Evolutionary conservation across 768 basidiomycete genomes (phyloP).

Genomic region (Auricularia sp.): DNA sequence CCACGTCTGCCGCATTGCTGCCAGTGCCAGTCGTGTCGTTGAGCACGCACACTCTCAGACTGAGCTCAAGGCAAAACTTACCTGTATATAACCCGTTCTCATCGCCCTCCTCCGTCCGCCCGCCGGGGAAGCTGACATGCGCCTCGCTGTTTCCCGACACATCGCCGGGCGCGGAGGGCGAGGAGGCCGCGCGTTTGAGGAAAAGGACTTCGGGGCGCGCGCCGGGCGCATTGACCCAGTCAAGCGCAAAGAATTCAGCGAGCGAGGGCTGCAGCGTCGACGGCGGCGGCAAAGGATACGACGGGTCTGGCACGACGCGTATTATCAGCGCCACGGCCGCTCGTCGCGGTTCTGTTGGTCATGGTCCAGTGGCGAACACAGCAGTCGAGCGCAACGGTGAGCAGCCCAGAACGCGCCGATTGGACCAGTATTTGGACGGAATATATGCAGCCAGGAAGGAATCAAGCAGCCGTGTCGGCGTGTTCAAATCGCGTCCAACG

Average conservation of each 20-base stretch:
- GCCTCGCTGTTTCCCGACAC: constrained; percentile 41
- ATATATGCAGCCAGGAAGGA: too few relatives aligned
- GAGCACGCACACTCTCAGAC: background rate
- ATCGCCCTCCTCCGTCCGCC: constrained; percentile 83
- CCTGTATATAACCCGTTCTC: constrained; percentile 92
- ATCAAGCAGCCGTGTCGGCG: too few relatives aligned
- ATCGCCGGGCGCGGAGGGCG: constrained; percentile 19
- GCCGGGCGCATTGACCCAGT: constrained; percentile 85
- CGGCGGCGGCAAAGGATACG: constrained; percentile 19
- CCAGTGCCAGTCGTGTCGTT: background rate
- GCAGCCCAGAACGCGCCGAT: background rate
- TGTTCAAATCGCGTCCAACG: too few relatives aligned
- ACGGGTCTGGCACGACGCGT: constrained; percentile 27
- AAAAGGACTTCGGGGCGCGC: constrained; percentile 84
- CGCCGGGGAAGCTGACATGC: constrained; percentile 95
- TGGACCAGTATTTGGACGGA: too few relatives aligned
- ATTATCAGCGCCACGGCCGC: constrained; percentile 30
- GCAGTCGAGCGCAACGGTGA: constrained; percentile 3
- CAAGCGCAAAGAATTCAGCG: constrained; percentile 65
- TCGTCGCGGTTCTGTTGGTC: constrained; percentile 15
- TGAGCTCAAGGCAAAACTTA: constrained; percentile 19
- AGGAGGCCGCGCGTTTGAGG: constrained; percentile 57
- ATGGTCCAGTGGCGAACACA: background rate
- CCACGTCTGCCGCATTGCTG: constrained; percentile 96
- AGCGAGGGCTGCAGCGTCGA: constrained; percentile 43